Percentiles rank a stretch among this genome's conserved stretches.
Evolutionary conservation across 139 green algal species (phyloP).

Genomic region (Chlorella sorokiniana): DNA sequence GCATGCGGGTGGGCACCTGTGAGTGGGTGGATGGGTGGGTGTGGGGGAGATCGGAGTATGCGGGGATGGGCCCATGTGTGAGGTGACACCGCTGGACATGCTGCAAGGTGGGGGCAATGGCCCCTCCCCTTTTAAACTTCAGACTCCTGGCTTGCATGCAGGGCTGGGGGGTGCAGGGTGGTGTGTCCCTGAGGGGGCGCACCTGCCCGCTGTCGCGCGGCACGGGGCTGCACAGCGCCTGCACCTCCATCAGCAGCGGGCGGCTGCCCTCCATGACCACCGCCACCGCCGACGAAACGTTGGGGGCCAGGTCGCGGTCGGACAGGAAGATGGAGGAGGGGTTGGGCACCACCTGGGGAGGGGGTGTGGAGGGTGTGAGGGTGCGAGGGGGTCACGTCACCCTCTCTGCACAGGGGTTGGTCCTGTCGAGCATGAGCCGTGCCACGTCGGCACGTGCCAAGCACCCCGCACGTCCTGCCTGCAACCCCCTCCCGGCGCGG

Average conservation of each 20-base stretch:
- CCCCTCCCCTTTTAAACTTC: too few species aligned
- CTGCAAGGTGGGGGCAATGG: too few species aligned
- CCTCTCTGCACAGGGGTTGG: too few species aligned
- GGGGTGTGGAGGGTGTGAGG: not conserved
- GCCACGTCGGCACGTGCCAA: not conserved
- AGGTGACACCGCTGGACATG: too few species aligned
- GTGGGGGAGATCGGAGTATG: too few species aligned
- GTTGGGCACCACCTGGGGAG: constrained; percentile 60
- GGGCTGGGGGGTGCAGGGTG: not conserved
- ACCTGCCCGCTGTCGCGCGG: constrained; percentile 5
- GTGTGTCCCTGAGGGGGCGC: not conserved
- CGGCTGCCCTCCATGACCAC: constrained; percentile 80
- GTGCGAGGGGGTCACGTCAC: not conserved
- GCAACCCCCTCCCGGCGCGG: too few species aligned
- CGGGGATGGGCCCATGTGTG: too few species aligned
- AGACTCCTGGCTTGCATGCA: too few species aligned
- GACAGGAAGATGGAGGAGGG: constrained; percentile 72
- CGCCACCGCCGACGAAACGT: constrained; percentile 8
- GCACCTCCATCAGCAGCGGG: constrained; percentile 86
- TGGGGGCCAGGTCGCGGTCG: constrained; percentile 33
- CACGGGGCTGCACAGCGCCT: constrained; percentile 73
- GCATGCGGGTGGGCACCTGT: constrained; percentile 46
- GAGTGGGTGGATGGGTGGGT: too few species aligned
- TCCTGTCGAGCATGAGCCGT: not conserved
- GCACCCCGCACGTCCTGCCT: not conserved